Evolutionary conservation across 129 eudicot genomes (phyloP), one percentile per base, ranked within the genome.

Genomic region (Chrysanthemum makinoi): DNA sequence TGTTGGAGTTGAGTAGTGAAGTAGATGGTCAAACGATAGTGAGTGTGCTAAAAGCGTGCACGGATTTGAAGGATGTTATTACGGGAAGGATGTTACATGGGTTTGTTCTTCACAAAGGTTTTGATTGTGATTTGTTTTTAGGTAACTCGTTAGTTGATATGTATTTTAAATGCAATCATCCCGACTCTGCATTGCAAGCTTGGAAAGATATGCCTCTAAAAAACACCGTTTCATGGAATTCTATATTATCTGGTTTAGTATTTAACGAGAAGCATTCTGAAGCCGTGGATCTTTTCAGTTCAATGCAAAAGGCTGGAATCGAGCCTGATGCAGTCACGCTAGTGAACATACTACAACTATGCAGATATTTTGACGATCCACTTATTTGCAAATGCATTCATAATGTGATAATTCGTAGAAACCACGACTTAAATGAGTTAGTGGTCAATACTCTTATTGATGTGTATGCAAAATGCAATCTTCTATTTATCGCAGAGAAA

Each of bases 141-240:
- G 88, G 75, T 48, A 93, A 89, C 74, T 83, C 90, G 53, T 72
- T 93, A 49, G 57, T 89, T 35, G 98, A 87, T 75, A 70, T 93
- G 86, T 89, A 93, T 75, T 78, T 80, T n/a, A 89, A 87, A 77
- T 85, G 91, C 68, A 48, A 60, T 49, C 89, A 87, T 70, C 54
- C 69, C 7, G 80, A 78, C 62, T 82, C 93, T 44, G 85, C 95
- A 0, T 68, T 69, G 5, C 77, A 63, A 72, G 86, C 72, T 6
- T 89, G 86, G 77, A 59, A 46, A 16, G 88, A 84, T 62, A 93
- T 89, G 76, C 83, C 88, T 58, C 4, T 52, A 4, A 93, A 57
- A 81, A 93, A 93, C 74, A 67, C 24, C 0, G 83, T 89, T 33
- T 87, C 95, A 1, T 93, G 98, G 98, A 93, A 93, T 68, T 83